phyloP scores from a whole-genome alignment of 2,329 filamentous ascomycete species.

The Leptographium wingfieldii region DNA sequence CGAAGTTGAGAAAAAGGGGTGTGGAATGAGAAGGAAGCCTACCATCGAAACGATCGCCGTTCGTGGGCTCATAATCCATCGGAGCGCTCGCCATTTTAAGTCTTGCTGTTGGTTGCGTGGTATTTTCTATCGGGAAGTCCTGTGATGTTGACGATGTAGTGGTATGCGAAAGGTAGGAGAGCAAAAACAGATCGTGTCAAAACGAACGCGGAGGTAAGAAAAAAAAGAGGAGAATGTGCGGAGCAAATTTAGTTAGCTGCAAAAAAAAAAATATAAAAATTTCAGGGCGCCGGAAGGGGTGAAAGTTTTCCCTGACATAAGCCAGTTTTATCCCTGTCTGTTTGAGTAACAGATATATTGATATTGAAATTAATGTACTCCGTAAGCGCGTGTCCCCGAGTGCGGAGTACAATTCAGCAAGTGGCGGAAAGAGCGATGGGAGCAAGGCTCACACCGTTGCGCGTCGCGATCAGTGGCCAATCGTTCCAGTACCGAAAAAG shows the following conservation, averaged over 20 bases:
- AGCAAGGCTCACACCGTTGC: background rate
- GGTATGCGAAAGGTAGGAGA: background rate
- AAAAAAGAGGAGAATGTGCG: slow-evolving; percentile 6
- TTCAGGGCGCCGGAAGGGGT: background rate
- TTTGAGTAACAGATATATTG: no score
- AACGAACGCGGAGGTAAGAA: background rate
- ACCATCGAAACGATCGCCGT: slow-evolving; percentile 56
- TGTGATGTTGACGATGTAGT: slow-evolving; percentile 4
- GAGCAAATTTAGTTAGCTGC: slow-evolving; percentile 4
- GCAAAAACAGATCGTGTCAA: background rate
- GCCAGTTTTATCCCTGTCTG: background rate
- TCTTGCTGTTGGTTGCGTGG: background rate
- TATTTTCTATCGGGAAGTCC: background rate
- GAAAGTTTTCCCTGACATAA: background rate
- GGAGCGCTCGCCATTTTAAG: slow-evolving; percentile 47
- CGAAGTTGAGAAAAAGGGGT: background rate
- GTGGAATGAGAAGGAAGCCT: slow-evolving; percentile 15
- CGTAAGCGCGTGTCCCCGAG: background rate
- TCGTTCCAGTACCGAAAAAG: background rate
- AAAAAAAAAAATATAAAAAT: slow-evolving; percentile 1
- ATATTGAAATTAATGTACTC: background rate
- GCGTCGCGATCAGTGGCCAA: background rate
- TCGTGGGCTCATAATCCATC: slow-evolving; percentile 60
- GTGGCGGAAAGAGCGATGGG: background rate
- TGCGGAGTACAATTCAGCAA: background rate